Conservation (phyloP, 805 yeast species). For the Ascoidea rubescens region DNA sequence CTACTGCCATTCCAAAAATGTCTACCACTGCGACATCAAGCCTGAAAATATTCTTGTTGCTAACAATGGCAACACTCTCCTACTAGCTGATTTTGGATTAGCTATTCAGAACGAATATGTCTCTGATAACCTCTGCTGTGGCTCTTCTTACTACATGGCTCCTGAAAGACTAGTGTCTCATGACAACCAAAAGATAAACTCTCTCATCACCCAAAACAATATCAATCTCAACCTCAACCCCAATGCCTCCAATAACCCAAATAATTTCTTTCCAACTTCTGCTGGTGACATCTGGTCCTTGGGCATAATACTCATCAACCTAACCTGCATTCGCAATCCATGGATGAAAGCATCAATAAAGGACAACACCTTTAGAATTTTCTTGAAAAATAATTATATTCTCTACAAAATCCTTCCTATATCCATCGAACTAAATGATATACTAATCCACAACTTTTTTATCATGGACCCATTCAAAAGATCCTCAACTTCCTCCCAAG, state of each 20-base stretch:
- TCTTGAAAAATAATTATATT: slow-evolving; percentile 37
- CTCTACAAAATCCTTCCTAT: slow-evolving; percentile 61
- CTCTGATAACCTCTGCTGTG: slow-evolving; percentile 66
- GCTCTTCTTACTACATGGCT: slow-evolving; percentile 85
- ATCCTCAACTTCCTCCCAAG: neutral
- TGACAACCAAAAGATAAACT: slow-evolving; percentile 18
- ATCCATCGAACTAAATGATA: slow-evolving; percentile 40
- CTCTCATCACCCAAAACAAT: slow-evolving; percentile 5
- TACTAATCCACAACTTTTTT: slow-evolving; percentile 23
- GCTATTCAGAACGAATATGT: slow-evolving; percentile 49
- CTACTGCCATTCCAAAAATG: slow-evolving; percentile 70
- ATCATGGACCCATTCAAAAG: slow-evolving; percentile 8
- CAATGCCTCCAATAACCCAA: slow-evolving; percentile 12
- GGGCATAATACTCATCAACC: slow-evolving; percentile 66
- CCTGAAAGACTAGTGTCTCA: slow-evolving; percentile 56
- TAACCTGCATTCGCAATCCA: slow-evolving; percentile 76
- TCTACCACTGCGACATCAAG: slow-evolving; percentile 88
- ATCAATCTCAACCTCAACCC: slow-evolving; percentile 16
- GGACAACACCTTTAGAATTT: slow-evolving; percentile 55
- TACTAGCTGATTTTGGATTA: slow-evolving; percentile 81
- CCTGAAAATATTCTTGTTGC: slow-evolving; percentile 84
- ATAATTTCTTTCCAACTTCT: slow-evolving; percentile 44
- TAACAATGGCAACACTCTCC: slow-evolving; percentile 37
- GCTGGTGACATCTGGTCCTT: slow-evolving; percentile 84
- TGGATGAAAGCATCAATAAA: slow-evolving; percentile 70